Base-by-base conservation (phyloP, 495 filamentous ascomycete species). In the Aspergillus affinis region DNA sequence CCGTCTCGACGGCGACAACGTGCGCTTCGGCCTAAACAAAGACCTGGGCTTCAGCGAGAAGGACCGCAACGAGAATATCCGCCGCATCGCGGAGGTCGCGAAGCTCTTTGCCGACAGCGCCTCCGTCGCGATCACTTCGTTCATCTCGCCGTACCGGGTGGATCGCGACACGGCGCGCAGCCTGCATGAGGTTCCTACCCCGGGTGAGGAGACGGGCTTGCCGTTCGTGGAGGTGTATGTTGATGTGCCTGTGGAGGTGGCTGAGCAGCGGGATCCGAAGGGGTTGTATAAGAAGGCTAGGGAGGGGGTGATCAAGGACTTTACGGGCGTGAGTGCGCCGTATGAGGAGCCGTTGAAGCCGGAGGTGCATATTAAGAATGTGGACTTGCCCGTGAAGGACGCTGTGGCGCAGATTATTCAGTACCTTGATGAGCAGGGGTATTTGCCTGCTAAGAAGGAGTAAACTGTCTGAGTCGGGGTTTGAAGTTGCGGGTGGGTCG, bases 21-120 rank as follows among this genome's bases (percentile, higher is more conserved):
- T 98, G 68, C 93, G 94, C 59, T 97, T 97, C 81, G 95, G 94
- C 2, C 81, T 98, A 65, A 98, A 98, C 82, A 92, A 92, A 74
- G 93, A 98, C 80, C 84, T 98, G 32, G 93, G 93, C 4, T 98
- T 98, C 81, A 89, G 86, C 64, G 92, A 96, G 68, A 83, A 84
- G 66, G 94, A 98, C 80, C 86, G 94, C 60, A 92, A 91, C 72
- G 95, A 98, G 84, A 98, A 98, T 78, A 98, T 98, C 73, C 84
- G 94, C 51, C 84, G 94, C 57, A 96, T 98, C 65, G 90, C 90
- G 17, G 95, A 98, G 81, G 93, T 98, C 12, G 92, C 94, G 17
- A 96, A 95, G 74, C 86, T 98, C 50, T 98, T 98, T 74, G 92
- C 94, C 55, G 94, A 98, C 74, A 86, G 85, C 48, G 86, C 90